Evolutionary conservation across 805 yeast genomes (phyloP).

Genomic region (Metschnikowia colocasiae): DNA sequence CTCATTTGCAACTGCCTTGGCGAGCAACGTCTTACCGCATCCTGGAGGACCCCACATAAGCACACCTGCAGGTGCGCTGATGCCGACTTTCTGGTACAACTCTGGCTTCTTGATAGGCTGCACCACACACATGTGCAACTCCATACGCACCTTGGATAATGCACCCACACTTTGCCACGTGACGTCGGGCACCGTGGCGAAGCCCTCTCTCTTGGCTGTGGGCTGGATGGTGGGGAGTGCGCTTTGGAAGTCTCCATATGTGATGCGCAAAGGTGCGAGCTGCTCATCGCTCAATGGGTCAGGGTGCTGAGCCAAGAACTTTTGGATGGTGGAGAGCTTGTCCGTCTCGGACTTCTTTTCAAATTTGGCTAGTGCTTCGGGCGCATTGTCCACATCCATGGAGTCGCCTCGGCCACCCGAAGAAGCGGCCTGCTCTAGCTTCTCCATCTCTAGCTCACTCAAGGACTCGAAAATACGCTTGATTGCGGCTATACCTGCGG

Average conservation of each 20-base stretch:
- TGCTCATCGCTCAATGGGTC: constrained; percentile 73
- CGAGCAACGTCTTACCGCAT: constrained; percentile 93
- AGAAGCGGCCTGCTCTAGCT: background rate
- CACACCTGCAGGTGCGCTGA: constrained; percentile 95
- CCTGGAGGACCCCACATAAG: constrained; percentile 99
- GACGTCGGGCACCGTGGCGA: constrained; percentile 97
- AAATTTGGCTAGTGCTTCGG: constrained; percentile 19
- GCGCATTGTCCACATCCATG: constrained; percentile 32
- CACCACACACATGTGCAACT: constrained; percentile 94
- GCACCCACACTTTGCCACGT: constrained; percentile 97
- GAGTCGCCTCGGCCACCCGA: constrained; percentile 14
- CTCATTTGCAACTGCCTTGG: constrained; percentile 97
- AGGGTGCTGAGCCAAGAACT: constrained; percentile 71
- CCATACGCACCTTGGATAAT: constrained; percentile 71
- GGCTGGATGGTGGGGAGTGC: constrained; percentile 96
- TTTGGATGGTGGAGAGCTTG: constrained; percentile 61
- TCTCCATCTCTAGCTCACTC: constrained; percentile 34
- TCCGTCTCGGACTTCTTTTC: constrained; percentile 33
- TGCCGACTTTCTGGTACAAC: constrained; percentile 83
- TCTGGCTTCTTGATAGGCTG: constrained; percentile 95
- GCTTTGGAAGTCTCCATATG: constrained; percentile 70
- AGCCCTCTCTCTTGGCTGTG: constrained; percentile 96
- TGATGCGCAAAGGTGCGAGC: constrained; percentile 70
- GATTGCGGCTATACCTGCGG: constrained; percentile 92
- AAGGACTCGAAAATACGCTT: constrained; percentile 77